Evolutionary conservation across 495 filamentous ascomycete species (phyloP).

Genomic region (Amphirosellinia nigrospora): DNA sequence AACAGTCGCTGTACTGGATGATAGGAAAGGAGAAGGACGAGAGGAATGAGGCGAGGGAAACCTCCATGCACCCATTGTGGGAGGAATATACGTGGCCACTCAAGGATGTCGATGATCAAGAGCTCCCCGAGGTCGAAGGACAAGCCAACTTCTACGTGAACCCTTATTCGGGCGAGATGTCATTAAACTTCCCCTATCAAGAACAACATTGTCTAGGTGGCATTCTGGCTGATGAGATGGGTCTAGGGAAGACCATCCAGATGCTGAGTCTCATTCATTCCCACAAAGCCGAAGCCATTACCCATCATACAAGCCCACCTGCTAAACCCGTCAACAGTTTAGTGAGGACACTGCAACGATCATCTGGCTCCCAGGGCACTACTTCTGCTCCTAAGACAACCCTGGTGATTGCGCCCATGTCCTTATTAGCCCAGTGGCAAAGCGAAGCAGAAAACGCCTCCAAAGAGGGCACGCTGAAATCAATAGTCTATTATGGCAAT

Average conservation of each 20-base stretch:
- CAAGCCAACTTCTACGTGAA: conserved; percentile 89
- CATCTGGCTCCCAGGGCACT: conserved; percentile 58
- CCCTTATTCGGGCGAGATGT: conserved; percentile 93
- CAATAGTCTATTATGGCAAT: conserved; percentile 86
- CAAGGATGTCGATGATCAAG: conserved; percentile 84
- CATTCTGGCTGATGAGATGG: conserved; percentile 91
- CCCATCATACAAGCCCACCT: conserved; percentile 31
- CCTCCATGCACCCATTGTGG: conserved; percentile 96
- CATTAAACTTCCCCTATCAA: conserved; percentile 89
- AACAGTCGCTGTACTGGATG: conserved; percentile 96
- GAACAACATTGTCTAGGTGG: conserved; percentile 95
- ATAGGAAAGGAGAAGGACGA: conserved; percentile 87
- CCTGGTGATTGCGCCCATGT: conserved; percentile 93
- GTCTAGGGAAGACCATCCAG: conserved; percentile 94
- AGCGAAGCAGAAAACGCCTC: conserved; percentile 92
- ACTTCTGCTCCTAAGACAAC: conserved; percentile 85
- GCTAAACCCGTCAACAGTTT: conserved; percentile 41
- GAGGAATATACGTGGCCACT: conserved; percentile 91
- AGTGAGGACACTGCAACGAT: conserved; percentile 59
- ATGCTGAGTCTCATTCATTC: conserved; percentile 94
- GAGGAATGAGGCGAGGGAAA: conserved; percentile 62
- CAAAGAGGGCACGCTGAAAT: conserved; percentile 77
- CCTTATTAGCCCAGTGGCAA: conserved; percentile 92
- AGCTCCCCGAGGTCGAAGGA: conserved; percentile 65
- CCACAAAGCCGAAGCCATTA: conserved; percentile 65